These are phyloP conservation scores for Diplodia seriata DNA, from an alignment of 2,329 filamentous ascomycete species.

Conservation along the genomic window DNA sequence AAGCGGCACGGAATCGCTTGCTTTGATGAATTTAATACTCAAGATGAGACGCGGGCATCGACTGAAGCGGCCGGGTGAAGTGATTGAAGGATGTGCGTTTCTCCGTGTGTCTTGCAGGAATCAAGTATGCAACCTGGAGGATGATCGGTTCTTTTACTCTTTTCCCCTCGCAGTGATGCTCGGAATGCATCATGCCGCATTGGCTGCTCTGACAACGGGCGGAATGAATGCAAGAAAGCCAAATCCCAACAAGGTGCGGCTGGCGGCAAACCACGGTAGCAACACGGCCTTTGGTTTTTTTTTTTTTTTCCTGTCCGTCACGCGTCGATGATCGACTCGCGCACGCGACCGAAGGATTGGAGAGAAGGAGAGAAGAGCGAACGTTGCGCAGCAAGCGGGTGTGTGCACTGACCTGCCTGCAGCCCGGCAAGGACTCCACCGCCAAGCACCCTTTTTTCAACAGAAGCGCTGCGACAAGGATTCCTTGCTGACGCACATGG, in stretches of 20 bases:
- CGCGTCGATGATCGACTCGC: neutral
- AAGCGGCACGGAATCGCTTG: neutral
- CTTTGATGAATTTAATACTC: conserved; percentile 11
- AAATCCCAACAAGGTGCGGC: neutral
- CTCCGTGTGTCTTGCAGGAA: neutral
- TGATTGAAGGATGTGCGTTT: neutral
- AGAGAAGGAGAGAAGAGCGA: conserved; percentile 14
- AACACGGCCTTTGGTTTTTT: neutral
- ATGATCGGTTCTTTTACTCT: conserved; percentile 6
- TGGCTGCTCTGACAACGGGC: neutral
- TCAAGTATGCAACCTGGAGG: conserved; percentile 21
- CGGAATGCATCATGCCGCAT: neutral
- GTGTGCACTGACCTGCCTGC: conserved; percentile 3
- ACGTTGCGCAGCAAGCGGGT: neutral
- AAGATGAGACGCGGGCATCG: conserved; percentile 18
- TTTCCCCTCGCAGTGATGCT: neutral
- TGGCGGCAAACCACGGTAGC: neutral
- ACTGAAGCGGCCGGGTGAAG: neutral
- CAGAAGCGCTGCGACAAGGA: conserved; percentile 9
- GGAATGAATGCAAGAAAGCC: neutral
- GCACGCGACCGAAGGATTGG: neutral
- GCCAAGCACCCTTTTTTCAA: neutral
- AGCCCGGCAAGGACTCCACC: conserved; percentile 1
- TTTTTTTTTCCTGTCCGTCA: neutral
- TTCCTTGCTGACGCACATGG: neutral